A percentile compares a stretch with the other conserved stretches of the same genome.
These are phyloP conservation scores for Boletus semigastroideus DNA, from an alignment of 1,284 basidiomycete genomes.

Conservation along the genomic window DNA sequence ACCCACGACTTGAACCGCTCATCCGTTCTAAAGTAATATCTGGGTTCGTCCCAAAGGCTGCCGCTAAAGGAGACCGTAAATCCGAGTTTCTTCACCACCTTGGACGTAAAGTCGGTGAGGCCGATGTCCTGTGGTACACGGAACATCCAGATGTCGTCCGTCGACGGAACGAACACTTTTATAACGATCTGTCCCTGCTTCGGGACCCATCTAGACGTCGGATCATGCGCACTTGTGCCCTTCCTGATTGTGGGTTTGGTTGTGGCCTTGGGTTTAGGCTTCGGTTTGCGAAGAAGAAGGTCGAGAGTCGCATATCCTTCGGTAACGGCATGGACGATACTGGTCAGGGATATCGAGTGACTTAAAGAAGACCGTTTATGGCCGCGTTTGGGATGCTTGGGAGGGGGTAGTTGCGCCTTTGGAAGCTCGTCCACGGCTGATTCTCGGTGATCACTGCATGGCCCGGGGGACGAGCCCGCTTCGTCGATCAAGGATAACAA, in stretches of 20 bases:
- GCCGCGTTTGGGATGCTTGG: not conserved
- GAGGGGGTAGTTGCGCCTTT: not conserved
- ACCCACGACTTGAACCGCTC: slow-evolving; percentile 28
- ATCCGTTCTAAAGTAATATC: slow-evolving; percentile 29
- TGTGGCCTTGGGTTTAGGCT: slow-evolving; percentile 4
- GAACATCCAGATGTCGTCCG: slow-evolving; percentile 42
- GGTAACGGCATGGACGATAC: slow-evolving; percentile 12
- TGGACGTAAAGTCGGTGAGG: slow-evolving; percentile 33
- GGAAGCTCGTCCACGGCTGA: not conserved
- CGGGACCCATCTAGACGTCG: slow-evolving; percentile 32
- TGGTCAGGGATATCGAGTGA: slow-evolving; percentile 19
- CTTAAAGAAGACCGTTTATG: slow-evolving; percentile 17
- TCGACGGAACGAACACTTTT: slow-evolving; percentile 42
- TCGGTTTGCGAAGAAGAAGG: slow-evolving; percentile 16
- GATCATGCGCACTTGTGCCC: not conserved
- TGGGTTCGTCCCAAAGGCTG: slow-evolving; percentile 32
- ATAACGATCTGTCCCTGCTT: slow-evolving; percentile 37
- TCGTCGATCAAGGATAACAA: slow-evolving; percentile 15
- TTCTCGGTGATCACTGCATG: not conserved
- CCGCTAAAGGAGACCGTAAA: slow-evolving; percentile 36
- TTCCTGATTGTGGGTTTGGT: not conserved
- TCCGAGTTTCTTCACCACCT: slow-evolving; percentile 37
- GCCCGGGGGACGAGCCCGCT: not conserved
- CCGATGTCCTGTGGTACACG: slow-evolving; percentile 34
- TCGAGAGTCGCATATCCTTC: slow-evolving; percentile 21